phyloP scores from a whole-genome alignment of 1,284 basidiomycete genomes.

The Ustilago tritici region DNA sequence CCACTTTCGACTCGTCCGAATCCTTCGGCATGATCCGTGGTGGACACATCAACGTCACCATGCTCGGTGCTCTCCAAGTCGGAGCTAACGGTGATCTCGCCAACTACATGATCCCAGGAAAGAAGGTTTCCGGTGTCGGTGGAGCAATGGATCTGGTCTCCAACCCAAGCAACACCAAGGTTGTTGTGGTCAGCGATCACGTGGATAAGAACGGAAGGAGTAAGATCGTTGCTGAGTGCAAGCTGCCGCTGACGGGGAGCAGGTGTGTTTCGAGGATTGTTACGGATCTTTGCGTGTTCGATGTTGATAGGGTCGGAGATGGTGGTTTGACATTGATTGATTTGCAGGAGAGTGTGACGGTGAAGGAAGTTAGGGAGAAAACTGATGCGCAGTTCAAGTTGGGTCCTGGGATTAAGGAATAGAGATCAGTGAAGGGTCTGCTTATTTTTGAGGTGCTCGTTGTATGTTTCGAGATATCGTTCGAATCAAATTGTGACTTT shows the following conservation, averaged over 20 bases:
- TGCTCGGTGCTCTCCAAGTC: slow-evolving; percentile 93
- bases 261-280: slow-evolving; percentile 88
- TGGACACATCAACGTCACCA: slow-evolving; percentile 93
- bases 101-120: slow-evolving; percentile 97
- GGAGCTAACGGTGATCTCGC: slow-evolving; percentile 93
- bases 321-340: slow-evolving; percentile 83
- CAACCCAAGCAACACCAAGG: slow-evolving; percentile 58
- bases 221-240: slow-evolving; percentile 86
- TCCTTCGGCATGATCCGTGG: slow-evolving; percentile 95
- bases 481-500: not conserved
- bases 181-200: slow-evolving; percentile 88
- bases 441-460: not conserved
- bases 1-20: slow-evolving; percentile 90
- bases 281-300: slow-evolving; percentile 88
- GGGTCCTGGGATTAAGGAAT: slow-evolving; percentile 25
- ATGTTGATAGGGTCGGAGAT: slow-evolving; percentile 78
- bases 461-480: not conserved
- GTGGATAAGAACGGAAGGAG: slow-evolving; percentile 86
- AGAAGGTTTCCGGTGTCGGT: slow-evolving; percentile 82
- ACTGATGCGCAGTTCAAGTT: slow-evolving; percentile 81
- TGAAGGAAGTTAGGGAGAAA: slow-evolving; percentile 86
- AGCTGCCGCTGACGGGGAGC: slow-evolving; percentile 87
- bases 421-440: not conserved
- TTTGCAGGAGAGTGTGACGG: slow-evolving; percentile 81
- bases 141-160: slow-evolving; percentile 85